phyloP scores from a whole-genome alignment of 2,329 filamentous ascomycete genomes.

The Aspergillus hortae region DNA sequence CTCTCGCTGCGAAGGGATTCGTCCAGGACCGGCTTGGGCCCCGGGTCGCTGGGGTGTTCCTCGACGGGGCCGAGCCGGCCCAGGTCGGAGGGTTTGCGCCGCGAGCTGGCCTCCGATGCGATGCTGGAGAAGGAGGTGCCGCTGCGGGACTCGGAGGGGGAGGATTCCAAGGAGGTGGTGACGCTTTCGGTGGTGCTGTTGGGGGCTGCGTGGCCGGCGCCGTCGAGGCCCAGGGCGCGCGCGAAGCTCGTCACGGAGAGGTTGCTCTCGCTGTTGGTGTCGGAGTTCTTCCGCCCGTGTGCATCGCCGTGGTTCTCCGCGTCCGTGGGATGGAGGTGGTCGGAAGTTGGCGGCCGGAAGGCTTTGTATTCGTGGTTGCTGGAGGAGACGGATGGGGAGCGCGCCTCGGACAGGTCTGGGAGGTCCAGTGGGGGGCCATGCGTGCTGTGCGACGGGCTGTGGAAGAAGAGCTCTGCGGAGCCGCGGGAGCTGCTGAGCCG shows the following conservation, averaged over 20 bases:
- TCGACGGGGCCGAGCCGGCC: slow-evolving; percentile 51
- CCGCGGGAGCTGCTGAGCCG: slow-evolving; percentile 17
- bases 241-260: slow-evolving; percentile 39
- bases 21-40: slow-evolving; percentile 17
- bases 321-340: slow-evolving; percentile 20
- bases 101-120: slow-evolving; percentile 38
- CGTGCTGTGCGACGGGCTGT: slow-evolving; percentile 15
- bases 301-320: slow-evolving; percentile 7
- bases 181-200: slow-evolving; percentile 52
- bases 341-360: slow-evolving; percentile 15
- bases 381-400: slow-evolving; percentile 9
- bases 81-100: slow-evolving; percentile 29
- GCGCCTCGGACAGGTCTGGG: slow-evolving; percentile 19
- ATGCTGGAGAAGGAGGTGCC: slow-evolving; percentile 62
- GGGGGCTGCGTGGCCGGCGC: slow-evolving; percentile 57
- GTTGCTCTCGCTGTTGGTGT: slow-evolving; percentile 28
- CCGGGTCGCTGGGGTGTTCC: slow-evolving; percentile 45
- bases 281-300: slow-evolving; percentile 22
- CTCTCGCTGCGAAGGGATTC: slow-evolving; percentile 35
- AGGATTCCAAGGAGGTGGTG: slow-evolving; percentile 62
- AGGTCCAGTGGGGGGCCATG: slow-evolving; percentile 15
- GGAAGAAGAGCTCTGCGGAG: slow-evolving; percentile 20
- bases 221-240: slow-evolving; percentile 44
- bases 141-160: slow-evolving; percentile 56
- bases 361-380: slow-evolving; percentile 15